Conservation (phyloP, 305 asterid species). For the Rubia occidens region DNA sequence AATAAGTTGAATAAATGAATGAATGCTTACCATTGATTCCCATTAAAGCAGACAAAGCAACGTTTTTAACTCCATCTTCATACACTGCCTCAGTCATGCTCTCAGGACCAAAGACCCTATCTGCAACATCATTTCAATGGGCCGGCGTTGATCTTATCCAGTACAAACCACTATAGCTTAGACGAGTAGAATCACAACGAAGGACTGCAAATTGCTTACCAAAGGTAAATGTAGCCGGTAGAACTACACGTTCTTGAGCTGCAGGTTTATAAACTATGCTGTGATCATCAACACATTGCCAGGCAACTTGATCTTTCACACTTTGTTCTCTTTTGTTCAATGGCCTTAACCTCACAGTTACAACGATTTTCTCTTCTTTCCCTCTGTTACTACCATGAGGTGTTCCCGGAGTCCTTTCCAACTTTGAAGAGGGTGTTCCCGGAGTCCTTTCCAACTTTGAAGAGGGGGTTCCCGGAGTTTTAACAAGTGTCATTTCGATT, state of each 20-base stretch:
- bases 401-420: constrained; percentile 55
- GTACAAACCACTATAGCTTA: constrained; percentile 4
- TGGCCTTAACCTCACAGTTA: constrained; percentile 83
- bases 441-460: constrained; percentile 70
- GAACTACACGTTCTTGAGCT: constrained; percentile 52
- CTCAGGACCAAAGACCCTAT: constrained; percentile 80
- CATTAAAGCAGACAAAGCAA: constrained; percentile 90
- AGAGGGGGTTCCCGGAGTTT: constrained; percentile 70
- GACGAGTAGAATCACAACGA: constrained; percentile 6
- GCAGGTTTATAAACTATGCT: constrained; percentile 54
- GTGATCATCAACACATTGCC: constrained; percentile 82
- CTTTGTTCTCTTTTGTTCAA: constrained; percentile 73
- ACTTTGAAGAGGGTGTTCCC: constrained; percentile 52
- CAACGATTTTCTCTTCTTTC: constrained; percentile 84
- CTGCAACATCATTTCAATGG: constrained; percentile 29
- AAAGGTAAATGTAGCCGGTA: constrained; percentile 51
- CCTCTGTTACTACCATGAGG: constrained; percentile 50
- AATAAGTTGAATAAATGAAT: neutral
- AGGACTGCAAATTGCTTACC: constrained; percentile 33
- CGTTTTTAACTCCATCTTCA: constrained; percentile 76
- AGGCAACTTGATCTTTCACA: constrained; percentile 64
- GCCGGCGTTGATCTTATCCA: neutral
- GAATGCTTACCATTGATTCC: constrained; percentile 71
- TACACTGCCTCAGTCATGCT: constrained; percentile 63
- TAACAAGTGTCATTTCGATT: constrained; percentile 46